These are phyloP conservation scores for Corrigiola litoralis DNA, from an alignment of 179 eudicot species.

Conservation along the genomic window DNA sequence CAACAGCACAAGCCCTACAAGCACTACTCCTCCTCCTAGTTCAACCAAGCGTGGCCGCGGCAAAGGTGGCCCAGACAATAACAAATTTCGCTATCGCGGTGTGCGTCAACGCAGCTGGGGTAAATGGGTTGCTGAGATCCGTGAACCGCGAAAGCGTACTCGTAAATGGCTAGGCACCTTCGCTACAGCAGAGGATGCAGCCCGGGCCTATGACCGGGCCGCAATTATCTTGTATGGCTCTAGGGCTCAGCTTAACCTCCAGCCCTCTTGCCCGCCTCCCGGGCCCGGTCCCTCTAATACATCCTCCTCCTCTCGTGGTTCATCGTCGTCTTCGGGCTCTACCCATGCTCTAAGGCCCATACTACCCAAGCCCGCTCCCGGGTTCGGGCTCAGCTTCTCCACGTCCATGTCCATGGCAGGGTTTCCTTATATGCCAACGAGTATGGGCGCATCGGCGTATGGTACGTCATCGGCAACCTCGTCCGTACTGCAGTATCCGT, in stretches of 20 bases:
- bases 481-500: constrained; percentile 23
- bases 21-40: background rate
- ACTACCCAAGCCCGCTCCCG: constrained; percentile 52
- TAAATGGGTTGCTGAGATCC: constrained; percentile 96
- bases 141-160: constrained; percentile 73
- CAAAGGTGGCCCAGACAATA: constrained; percentile 83
- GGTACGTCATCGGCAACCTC: constrained; percentile 14
- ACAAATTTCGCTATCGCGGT: constrained; percentile 71
- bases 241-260: constrained; percentile 78
- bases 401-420: background rate
- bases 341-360: constrained; percentile 61
- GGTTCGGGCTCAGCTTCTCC: constrained; percentile 30
- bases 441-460: background rate
- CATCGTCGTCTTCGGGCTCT: constrained; percentile 27
- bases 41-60: constrained; percentile 34
- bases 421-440: constrained; percentile 16
- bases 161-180: constrained; percentile 94
- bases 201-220: constrained; percentile 92
- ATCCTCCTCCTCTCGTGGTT: constrained; percentile 28
- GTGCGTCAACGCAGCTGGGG: constrained; percentile 98
- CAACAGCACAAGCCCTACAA: background rate
- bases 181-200: constrained; percentile 92
- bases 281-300: constrained; percentile 13
- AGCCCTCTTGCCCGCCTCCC: constrained; percentile 27
- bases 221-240: constrained; percentile 71